Evolutionary conservation across 2,329 filamentous ascomycete species (phyloP).

Genomic region (Phaeomoniella chlamydospora): DNA sequence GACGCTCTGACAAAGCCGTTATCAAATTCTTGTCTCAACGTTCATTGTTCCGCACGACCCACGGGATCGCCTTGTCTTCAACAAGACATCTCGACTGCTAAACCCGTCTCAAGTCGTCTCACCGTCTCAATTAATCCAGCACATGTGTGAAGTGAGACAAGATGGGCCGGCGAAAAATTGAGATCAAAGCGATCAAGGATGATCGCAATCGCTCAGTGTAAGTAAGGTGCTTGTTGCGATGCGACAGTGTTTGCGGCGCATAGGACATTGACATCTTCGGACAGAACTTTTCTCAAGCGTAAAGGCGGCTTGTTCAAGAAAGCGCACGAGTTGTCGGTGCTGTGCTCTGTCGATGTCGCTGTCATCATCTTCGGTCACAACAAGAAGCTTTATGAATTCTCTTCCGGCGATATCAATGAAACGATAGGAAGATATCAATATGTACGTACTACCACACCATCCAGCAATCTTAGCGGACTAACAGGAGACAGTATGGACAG

Average conservation of each 20-base stretch:
- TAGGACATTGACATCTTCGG: slow-evolving; percentile 7
- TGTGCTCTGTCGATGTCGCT: slow-evolving; percentile 95
- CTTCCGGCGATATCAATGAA: slow-evolving; percentile 82
- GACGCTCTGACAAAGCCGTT: neutral
- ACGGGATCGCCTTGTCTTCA: no score
- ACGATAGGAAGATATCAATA: slow-evolving; percentile 81
- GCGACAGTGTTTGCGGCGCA: slow-evolving; percentile 10
- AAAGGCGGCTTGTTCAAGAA: slow-evolving; percentile 99
- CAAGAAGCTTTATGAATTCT: slow-evolving; percentile 98
- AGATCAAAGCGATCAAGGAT: slow-evolving; percentile 99
- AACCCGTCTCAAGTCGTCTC: no score
- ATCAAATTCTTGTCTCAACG: neutral
- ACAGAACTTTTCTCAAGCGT: slow-evolving; percentile 90
- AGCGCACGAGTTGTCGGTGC: slow-evolving; percentile 92
- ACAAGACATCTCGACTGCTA: no score
- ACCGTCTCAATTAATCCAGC: no score
- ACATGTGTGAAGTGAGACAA: slow-evolving; percentile 9
- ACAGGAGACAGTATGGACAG: slow-evolving; percentile 56
- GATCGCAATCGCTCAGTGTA: slow-evolving; percentile 96
- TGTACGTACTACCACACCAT: slow-evolving; percentile 41
- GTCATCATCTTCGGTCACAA: slow-evolving; percentile 98
- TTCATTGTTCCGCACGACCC: neutral
- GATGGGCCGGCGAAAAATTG: slow-evolving; percentile 98
- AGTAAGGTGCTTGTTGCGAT: slow-evolving; percentile 21
- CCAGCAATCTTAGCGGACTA: slow-evolving; percentile 10